phyloP scores from a whole-genome alignment of 129 eudicot species.

The Helichrysum umbraculigerum region DNA sequence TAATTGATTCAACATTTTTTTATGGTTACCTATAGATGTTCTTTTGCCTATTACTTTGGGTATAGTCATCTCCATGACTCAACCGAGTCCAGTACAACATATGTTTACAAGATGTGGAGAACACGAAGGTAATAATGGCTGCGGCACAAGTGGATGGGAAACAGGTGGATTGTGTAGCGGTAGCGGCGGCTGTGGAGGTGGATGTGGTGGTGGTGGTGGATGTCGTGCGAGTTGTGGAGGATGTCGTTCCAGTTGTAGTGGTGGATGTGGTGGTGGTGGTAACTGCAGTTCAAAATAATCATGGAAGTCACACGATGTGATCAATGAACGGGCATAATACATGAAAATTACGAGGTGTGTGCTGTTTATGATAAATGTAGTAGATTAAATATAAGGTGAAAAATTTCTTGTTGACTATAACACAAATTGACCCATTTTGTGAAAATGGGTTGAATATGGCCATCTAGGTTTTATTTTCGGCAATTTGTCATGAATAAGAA shows the following conservation, averaged over 20 bases:
- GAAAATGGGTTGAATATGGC: background rate
- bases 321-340: background rate
- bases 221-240: conserved; percentile 31
- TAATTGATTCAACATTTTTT: background rate
- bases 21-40: background rate
- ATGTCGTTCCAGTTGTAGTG: conserved; percentile 30
- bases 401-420: background rate
- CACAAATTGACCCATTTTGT: background rate
- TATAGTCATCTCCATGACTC: conserved; percentile 26
- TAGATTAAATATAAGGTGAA: background rate
- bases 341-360: background rate
- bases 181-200: conserved; percentile 32
- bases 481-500: background rate
- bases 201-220: conserved; percentile 28
- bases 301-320: background rate
- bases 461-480: conserved; percentile 30
- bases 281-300: conserved; percentile 21
- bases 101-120: conserved; percentile 7
- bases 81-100: conserved; percentile 20
- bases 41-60: conserved; percentile 26
- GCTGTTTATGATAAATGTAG: background rate
- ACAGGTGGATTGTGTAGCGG: conserved; percentile 28
- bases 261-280: conserved; percentile 15
- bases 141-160: conserved; percentile 9
- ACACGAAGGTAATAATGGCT: background rate